These are phyloP conservation scores for Suillus brevipes DNA, from an alignment of 768 basidiomycete species.

Conservation along the genomic window DNA sequence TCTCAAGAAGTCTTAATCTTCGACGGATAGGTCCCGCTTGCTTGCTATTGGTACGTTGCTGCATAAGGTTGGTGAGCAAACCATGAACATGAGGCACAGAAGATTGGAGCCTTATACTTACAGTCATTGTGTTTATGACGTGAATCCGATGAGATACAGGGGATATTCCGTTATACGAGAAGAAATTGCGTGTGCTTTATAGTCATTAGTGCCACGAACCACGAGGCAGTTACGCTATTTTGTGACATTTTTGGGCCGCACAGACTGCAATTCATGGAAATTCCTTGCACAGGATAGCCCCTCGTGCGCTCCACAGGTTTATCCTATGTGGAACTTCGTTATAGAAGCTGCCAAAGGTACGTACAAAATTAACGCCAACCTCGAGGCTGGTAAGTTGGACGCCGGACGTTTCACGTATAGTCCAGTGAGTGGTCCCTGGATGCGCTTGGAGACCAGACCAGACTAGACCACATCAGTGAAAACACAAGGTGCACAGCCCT, in stretches of 20 bases:
- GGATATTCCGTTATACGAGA: background rate
- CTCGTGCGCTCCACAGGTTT: conserved; percentile 1
- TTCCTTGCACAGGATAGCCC: conserved; percentile 4
- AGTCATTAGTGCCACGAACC: background rate
- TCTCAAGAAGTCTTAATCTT: background rate
- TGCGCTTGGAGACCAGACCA: conserved; percentile 3
- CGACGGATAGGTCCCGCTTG: background rate
- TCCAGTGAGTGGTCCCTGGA: conserved; percentile 3
- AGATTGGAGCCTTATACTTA: background rate
- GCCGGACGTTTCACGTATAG: conserved; percentile 3
- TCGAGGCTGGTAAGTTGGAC: conserved; percentile 2
- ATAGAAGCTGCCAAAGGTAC: background rate
- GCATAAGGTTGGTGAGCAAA: background rate
- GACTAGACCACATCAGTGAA: background rate
- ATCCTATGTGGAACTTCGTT: conserved; percentile 1
- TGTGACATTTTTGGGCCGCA: conserved; percentile 3
- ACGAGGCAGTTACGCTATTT: conserved; percentile 4
- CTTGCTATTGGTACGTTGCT: background rate
- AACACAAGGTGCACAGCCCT: conserved; percentile 6
- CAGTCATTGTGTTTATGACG: conserved; percentile 3
- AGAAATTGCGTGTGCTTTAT: background rate
- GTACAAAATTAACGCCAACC: conserved; percentile 4
- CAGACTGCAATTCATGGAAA: conserved; percentile 4
- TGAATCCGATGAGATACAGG: conserved; percentile 1
- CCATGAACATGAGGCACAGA: conserved; percentile 1